Conservation (phyloP, 139 green algal species). For the Chlamydomonas sphaeroides region DNA sequence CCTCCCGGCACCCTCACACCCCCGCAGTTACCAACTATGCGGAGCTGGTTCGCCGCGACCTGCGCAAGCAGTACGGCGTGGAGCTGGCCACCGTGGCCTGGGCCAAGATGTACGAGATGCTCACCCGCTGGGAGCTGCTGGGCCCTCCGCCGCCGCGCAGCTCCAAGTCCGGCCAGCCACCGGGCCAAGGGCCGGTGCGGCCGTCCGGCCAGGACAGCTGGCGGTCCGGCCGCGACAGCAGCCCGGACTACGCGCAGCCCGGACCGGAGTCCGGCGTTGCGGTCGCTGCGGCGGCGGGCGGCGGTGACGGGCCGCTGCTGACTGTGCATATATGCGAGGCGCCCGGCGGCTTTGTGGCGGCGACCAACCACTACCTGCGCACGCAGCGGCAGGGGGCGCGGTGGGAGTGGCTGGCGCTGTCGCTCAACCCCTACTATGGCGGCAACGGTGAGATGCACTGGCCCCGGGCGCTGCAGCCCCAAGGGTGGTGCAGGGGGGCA, state of each 20-base stretch:
- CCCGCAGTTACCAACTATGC: background rate
- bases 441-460: slow-evolving; percentile 54
- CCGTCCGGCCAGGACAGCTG: too few relatives aligned
- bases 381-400: slow-evolving; percentile 44
- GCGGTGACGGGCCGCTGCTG: background rate
- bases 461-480: too few relatives aligned
- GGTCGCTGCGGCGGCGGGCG: background rate
- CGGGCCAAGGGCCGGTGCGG: too few relatives aligned
- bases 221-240: too few relatives aligned
- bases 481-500: too few relatives aligned
- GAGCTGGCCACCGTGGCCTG: slow-evolving; percentile 61
- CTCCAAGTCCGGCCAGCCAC: background rate
- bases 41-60: background rate
- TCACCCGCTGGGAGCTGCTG: slow-evolving; percentile 46
- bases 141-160: too few relatives aligned
- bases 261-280: too few relatives aligned
- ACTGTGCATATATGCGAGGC: slow-evolving; percentile 63
- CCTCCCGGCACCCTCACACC: too few relatives aligned
- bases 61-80: slow-evolving; percentile 34
- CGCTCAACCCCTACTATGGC: slow-evolving; percentile 63
- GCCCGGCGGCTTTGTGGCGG: slow-evolving; percentile 62
- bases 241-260: background rate
- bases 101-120: slow-evolving; percentile 65
- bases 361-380: slow-evolving; percentile 63
- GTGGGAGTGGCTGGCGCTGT: slow-evolving; percentile 65